Conservation (phyloP, 148 eudicot species). For the Spergularia bocconei region DNA sequence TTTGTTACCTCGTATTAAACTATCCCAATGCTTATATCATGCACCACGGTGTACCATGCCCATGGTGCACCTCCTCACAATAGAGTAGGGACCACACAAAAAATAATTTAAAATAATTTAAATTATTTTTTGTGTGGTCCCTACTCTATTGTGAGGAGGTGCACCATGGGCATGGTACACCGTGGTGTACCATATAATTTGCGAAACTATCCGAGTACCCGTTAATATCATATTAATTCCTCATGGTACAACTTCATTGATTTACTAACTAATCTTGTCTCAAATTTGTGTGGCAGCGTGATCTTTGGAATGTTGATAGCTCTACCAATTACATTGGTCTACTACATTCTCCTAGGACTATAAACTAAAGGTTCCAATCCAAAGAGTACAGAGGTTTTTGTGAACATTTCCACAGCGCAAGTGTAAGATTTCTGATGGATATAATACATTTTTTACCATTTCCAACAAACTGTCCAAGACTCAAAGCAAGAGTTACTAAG, state of each 20-base stretch:
- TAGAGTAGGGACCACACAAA: too few relatives aligned
- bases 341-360: conserved; percentile 80
- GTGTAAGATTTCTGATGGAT: neutral
- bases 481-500: conserved; percentile 10
- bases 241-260: neutral
- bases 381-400: neutral
- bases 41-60: too few relatives aligned
- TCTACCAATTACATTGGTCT: conserved; percentile 75
- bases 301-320: conserved; percentile 97
- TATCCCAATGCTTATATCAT: too few relatives aligned
- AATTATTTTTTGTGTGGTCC: too few relatives aligned
- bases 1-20: too few relatives aligned
- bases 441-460: neutral
- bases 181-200: too few relatives aligned
- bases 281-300: conserved; percentile 48
- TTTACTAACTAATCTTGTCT: neutral
- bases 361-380: conserved; percentile 12
- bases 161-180: too few relatives aligned
- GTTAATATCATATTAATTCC: too few relatives aligned
- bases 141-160: too few relatives aligned
- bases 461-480: conserved; percentile 6
- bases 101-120: too few relatives aligned
- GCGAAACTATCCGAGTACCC: too few relatives aligned
- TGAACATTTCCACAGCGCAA: neutral
- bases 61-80: too few relatives aligned